phyloP scores from a whole-genome alignment of 2,329 filamentous ascomycete genomes.

The Nothophaeocryptopus gaeumannii region DNA sequence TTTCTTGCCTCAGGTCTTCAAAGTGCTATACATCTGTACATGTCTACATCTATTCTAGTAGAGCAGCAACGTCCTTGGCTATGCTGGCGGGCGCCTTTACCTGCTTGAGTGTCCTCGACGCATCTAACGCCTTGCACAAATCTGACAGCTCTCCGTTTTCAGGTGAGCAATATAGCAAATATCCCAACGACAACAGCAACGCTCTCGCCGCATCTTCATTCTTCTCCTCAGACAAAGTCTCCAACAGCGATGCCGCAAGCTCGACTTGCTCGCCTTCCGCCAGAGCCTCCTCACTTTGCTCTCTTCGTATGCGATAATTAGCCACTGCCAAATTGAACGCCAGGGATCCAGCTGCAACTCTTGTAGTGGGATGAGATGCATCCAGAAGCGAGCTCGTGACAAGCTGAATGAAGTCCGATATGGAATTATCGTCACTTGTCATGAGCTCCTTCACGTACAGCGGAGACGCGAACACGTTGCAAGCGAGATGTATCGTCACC shows the following conservation, averaged over 20 bases:
- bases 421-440: slow-evolving; percentile 22
- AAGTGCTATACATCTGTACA: neutral
- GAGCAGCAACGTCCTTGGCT: slow-evolving; percentile 31
- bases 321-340: slow-evolving; percentile 76
- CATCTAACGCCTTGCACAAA: slow-evolving; percentile 74
- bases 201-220: slow-evolving; percentile 68
- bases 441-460: slow-evolving; percentile 58
- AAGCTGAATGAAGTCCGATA: slow-evolving; percentile 62
- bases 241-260: slow-evolving; percentile 74
- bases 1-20: too few relatives aligned
- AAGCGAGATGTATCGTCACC: slow-evolving; percentile 76
- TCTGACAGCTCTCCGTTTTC: slow-evolving; percentile 74
- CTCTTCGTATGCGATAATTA: slow-evolving; percentile 64
- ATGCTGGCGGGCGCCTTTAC: slow-evolving; percentile 35
- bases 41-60: slow-evolving; percentile 21
- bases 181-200: slow-evolving; percentile 71
- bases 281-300: slow-evolving; percentile 57
- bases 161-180: slow-evolving; percentile 69
- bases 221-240: slow-evolving; percentile 61
- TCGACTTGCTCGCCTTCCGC: slow-evolving; percentile 73
- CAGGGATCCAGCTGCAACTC: slow-evolving; percentile 77
- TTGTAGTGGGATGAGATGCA: slow-evolving; percentile 66
- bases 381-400: slow-evolving; percentile 78
- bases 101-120: slow-evolving; percentile 58
- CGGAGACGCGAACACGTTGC: slow-evolving; percentile 77